phyloP scores from a whole-genome alignment of 2,329 filamentous ascomycete species.

The Trichoderma asperellum region DNA sequence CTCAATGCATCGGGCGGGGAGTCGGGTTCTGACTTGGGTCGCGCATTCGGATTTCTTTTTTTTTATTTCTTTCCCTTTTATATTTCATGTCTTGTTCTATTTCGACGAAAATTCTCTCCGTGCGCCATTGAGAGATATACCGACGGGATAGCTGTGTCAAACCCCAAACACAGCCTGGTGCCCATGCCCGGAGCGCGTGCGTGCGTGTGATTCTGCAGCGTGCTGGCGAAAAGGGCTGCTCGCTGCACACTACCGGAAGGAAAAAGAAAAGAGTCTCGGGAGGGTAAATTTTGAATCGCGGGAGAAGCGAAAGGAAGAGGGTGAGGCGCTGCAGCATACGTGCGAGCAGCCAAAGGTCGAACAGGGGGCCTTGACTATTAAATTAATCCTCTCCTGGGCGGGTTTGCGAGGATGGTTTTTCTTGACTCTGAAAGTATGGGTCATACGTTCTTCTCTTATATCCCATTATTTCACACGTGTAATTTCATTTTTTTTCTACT shows the following conservation, averaged over 20 bases:
- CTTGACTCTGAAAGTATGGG: constrained; percentile 24
- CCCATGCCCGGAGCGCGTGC: constrained; percentile 10
- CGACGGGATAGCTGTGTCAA: constrained; percentile 23
- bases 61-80: constrained; percentile 29
- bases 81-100: constrained; percentile 33
- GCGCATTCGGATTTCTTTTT: constrained; percentile 33
- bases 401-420: constrained; percentile 26
- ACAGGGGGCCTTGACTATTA: constrained; percentile 7
- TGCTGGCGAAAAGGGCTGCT: neutral
- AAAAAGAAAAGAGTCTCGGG: constrained; percentile 11
- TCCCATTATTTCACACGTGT: constrained; percentile 33
- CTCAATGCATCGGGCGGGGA: constrained; percentile 47
- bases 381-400: constrained; percentile 22
- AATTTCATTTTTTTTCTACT: constrained; percentile 31
- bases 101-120: constrained; percentile 26
- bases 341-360: constrained; percentile 26
- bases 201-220: constrained; percentile 17
- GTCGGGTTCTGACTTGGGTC: constrained; percentile 45
- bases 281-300: constrained; percentile 3
- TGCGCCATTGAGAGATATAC: constrained; percentile 17
- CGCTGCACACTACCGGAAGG: constrained; percentile 20
- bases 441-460: constrained; percentile 31
- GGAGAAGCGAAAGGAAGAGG: neutral
- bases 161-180: constrained; percentile 16
- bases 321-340: constrained; percentile 27